These are phyloP conservation scores for Pyrenochaeta sp. DNA, from an alignment of 2,329 filamentous ascomycete species.

Conservation along the genomic window DNA sequence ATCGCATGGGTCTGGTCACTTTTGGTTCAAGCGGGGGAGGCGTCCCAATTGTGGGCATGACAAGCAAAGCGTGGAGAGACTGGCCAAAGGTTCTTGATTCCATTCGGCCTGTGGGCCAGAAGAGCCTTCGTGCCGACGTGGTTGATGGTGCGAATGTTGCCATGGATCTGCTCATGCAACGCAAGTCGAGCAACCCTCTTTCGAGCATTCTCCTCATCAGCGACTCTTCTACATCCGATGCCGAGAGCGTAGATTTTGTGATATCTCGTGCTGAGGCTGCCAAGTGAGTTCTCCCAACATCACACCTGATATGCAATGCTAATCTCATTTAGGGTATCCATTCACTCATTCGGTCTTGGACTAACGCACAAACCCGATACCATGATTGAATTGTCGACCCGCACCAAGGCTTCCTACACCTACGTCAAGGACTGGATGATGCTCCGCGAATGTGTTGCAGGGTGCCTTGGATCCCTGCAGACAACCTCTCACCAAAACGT, in stretches of 20 bases:
- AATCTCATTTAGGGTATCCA: slow-evolving; percentile 73
- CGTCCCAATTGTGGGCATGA: slow-evolving; percentile 97
- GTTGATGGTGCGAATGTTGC: slow-evolving; percentile 97
- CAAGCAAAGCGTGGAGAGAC: slow-evolving; percentile 89
- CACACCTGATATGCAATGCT: slow-evolving; percentile 10
- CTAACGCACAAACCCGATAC: slow-evolving; percentile 98
- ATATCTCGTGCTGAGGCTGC: slow-evolving; percentile 95
- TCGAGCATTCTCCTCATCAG: slow-evolving; percentile 97
- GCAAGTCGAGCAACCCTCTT: slow-evolving; percentile 93
- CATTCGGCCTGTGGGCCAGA: slow-evolving; percentile 93
- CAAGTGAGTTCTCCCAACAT: slow-evolving; percentile 70
- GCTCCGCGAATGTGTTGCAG: slow-evolving; percentile 93
- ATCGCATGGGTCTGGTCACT: slow-evolving; percentile 96
- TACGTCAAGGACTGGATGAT: slow-evolving; percentile 99
- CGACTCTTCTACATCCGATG: slow-evolving; percentile 93
- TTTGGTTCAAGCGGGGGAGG: slow-evolving; percentile 95
- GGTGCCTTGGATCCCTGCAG: slow-evolving; percentile 90
- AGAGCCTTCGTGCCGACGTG: slow-evolving; percentile 94
- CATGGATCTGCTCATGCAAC: slow-evolving; percentile 98
- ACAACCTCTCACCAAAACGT: slow-evolving; percentile 98
- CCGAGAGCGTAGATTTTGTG: slow-evolving; percentile 96
- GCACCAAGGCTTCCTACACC: slow-evolving; percentile 95
- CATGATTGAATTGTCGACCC: slow-evolving; percentile 95
- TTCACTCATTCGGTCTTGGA: slow-evolving; percentile 95
- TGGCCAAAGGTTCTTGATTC: slow-evolving; percentile 88